Percentiles rank a stretch among this genome's conserved stretches.
Conservation (phyloP, 2,329 filamentous ascomycete genomes). For the Ilyonectria robusta region DNA sequence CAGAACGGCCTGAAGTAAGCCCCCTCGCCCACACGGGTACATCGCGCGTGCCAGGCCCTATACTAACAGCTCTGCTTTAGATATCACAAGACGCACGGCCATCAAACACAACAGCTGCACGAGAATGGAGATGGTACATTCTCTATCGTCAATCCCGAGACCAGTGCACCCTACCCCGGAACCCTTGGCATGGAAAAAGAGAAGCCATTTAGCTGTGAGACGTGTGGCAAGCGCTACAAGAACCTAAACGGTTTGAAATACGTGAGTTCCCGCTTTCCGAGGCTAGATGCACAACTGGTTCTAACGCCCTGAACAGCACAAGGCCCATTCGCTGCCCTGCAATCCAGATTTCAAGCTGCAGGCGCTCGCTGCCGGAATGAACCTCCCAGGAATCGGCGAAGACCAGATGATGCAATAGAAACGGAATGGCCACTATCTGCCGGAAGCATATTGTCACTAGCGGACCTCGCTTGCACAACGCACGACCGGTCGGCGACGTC, state of each 20-base stretch:
- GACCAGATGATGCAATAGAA: constrained; percentile 57
- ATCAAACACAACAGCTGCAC: constrained; percentile 96
- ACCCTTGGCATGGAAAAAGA: constrained; percentile 99
- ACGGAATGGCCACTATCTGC: neutral
- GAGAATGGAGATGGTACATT: constrained; percentile 98
- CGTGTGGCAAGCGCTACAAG: constrained; percentile 98
- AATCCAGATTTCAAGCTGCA: constrained; percentile 80
- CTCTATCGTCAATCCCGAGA: constrained; percentile 97
- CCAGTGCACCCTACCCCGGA: constrained; percentile 92
- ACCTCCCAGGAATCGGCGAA: constrained; percentile 61
- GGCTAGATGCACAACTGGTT: constrained; percentile 5
- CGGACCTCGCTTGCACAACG: constrained; percentile 17
- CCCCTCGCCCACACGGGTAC: constrained; percentile 2
- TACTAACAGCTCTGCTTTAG: constrained; percentile 55
- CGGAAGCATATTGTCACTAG: constrained; percentile 4
- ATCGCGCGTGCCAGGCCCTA: neutral
- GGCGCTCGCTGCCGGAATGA: constrained; percentile 61
- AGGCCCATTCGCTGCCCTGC: constrained; percentile 88
- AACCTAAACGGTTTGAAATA: constrained; percentile 99
- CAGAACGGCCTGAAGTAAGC: constrained; percentile 96
- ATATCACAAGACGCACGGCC: constrained; percentile 86
- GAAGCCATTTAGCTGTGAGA: constrained; percentile 97
- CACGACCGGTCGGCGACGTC: constrained; percentile 1
- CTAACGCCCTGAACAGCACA: constrained; percentile 68
- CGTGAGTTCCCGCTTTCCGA: constrained; percentile 59